Percentiles rank a stretch among this genome's conserved stretches.
These are phyloP conservation scores for Lodderomyces oxycetoniae DNA, from an alignment of 1,139 yeast genomes.

Conservation along the genomic window DNA sequence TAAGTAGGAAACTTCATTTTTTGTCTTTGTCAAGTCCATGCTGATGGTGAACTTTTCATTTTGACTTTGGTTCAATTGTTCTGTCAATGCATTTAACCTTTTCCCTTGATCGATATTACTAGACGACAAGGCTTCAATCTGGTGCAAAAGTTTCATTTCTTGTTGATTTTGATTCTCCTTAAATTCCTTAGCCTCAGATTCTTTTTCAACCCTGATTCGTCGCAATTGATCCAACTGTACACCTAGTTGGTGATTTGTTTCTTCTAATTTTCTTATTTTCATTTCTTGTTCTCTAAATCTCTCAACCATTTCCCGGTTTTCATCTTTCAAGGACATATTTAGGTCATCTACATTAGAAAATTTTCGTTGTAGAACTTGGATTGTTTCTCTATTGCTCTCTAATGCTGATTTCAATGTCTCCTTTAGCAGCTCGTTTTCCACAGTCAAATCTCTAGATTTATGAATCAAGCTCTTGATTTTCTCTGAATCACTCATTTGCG, in stretches of 20 bases:
- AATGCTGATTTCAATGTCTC: constrained; percentile 1
- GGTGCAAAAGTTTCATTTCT: constrained; percentile 10
- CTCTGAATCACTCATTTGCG: too few species aligned
- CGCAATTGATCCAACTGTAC: constrained; percentile 8
- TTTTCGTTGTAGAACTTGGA: constrained; percentile 9
- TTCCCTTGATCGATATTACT: constrained; percentile 47
- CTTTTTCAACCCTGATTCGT: constrained; percentile 7
- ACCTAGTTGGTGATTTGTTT: constrained; percentile 6
- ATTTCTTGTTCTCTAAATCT: constrained; percentile 19
- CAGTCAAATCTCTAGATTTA: background rate
- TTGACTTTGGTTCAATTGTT: constrained; percentile 32
- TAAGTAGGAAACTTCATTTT: constrained; percentile 33
- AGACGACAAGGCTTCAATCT: constrained; percentile 46
- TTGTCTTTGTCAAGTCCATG: constrained; percentile 36
- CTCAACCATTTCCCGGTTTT: constrained; percentile 21
- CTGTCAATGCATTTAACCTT: constrained; percentile 32
- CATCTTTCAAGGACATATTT: constrained; percentile 18
- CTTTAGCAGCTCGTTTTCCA: constrained; percentile 1
- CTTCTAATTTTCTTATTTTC: constrained; percentile 15
- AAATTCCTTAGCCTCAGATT: constrained; percentile 10
- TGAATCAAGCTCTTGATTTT: too few species aligned
- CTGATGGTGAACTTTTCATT: constrained; percentile 39
- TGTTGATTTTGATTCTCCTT: constrained; percentile 9
- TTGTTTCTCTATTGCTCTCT: constrained; percentile 8
- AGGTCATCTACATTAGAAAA: constrained; percentile 12